These are phyloP conservation scores for Fusarium paranaense DNA, from an alignment of 2,329 filamentous ascomycete genomes.

Conservation along the genomic window DNA sequence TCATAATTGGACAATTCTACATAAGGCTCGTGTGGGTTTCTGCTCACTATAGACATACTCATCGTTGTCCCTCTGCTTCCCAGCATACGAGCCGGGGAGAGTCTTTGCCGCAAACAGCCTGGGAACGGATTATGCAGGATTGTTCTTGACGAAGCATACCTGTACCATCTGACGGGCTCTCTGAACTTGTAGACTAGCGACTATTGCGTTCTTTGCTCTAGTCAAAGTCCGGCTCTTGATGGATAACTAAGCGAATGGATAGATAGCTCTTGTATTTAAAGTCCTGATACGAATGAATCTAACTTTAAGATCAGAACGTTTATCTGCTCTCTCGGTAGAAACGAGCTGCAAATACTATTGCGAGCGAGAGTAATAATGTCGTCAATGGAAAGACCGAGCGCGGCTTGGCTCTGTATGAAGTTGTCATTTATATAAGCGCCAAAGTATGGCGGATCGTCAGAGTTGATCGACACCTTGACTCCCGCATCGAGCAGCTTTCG, in stretches of 20 bases:
- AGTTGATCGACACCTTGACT: neutral
- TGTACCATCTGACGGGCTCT: too few species aligned
- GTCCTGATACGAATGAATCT: accelerated
- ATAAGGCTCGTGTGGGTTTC: too few species aligned
- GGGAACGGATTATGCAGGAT: too few species aligned
- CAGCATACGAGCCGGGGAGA: too few species aligned
- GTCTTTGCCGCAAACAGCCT: too few species aligned
- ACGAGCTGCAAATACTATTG: neutral
- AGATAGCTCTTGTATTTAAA: neutral
- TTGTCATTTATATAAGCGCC: neutral
- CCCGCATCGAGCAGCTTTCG: neutral
- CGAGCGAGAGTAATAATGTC: neutral
- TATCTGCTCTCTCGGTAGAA: neutral
- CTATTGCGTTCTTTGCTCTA: neutral
- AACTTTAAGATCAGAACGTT: neutral
- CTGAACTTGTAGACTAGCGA: too few species aligned
- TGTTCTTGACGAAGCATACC: too few species aligned
- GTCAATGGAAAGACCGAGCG: neutral
- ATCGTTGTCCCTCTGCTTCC: too few species aligned
- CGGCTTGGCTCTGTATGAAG: neutral
- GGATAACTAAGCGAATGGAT: neutral
- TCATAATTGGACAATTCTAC: too few species aligned
- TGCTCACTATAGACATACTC: too few species aligned
- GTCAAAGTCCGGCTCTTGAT: neutral
- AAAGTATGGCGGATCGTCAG: neutral